Percentiles rank a stretch among this genome's conserved stretches.
These are phyloP conservation scores for Daldinia loculata DNA, from an alignment of 495 filamentous ascomycete species.

Conservation along the genomic window DNA sequence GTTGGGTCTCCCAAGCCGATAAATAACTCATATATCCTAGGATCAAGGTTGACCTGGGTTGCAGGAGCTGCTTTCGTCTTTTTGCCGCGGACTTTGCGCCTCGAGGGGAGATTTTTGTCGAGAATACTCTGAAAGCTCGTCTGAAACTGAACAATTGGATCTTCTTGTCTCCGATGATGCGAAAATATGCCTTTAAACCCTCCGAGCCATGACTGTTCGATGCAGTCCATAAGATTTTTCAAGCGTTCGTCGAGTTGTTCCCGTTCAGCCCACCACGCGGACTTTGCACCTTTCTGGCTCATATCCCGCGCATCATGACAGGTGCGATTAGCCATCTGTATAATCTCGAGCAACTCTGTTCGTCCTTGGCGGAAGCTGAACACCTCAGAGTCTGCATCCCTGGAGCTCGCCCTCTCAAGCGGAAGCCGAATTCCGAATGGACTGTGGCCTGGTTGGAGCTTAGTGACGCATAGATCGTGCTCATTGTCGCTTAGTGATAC, in stretches of 20 bases:
- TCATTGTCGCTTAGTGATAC: conserved; percentile 80
- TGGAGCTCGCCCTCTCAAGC: conserved; percentile 77
- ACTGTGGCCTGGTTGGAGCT: conserved; percentile 72
- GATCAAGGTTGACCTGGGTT: conserved; percentile 70
- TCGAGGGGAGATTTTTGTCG: conserved; percentile 87
- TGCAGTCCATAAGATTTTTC: conserved; percentile 78
- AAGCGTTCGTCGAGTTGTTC: conserved; percentile 80
- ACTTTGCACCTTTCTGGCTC: conserved; percentile 68
- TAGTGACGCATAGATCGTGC: conserved; percentile 83
- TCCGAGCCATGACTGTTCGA: conserved; percentile 93
- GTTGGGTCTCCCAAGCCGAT: conserved; percentile 80
- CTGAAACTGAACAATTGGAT: conserved; percentile 76
- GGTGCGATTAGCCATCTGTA: conserved; percentile 78
- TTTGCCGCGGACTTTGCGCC: conserved; percentile 64
- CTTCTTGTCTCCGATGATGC: conserved; percentile 65
- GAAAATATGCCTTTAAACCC: conserved; percentile 93
- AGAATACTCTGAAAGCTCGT: conserved; percentile 81
- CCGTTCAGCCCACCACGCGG: conserved; percentile 87
- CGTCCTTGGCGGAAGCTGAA: conserved; percentile 84
- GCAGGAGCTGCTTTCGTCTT: conserved; percentile 54
- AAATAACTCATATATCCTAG: conserved; percentile 85
- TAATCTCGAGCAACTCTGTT: conserved; percentile 81
- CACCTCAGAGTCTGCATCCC: conserved; percentile 80
- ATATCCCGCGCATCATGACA: conserved; percentile 66
- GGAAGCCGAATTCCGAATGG: conserved; percentile 89